Base-by-base conservation (phyloP, 2,329 filamentous ascomycete species). In the Diaporthe citri region DNA sequence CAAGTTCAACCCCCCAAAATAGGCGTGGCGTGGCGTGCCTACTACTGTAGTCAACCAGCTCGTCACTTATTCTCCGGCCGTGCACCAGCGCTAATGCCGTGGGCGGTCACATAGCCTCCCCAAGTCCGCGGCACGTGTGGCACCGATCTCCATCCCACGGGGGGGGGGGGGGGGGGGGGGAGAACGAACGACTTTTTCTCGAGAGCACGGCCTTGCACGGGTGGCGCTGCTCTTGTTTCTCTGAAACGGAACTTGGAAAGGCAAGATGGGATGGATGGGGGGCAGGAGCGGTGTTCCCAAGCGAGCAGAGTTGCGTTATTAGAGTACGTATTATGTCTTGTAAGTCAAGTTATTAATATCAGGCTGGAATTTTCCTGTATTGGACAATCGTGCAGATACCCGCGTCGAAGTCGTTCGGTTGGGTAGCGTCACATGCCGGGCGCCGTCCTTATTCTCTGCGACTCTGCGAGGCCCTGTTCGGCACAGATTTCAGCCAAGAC, bases 51-150 rank as follows among this genome's bases (percentile, higher is more conserved):
- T 39, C 13, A 28, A 28, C 34, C 34, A 69, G 64, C 64, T 55
- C 64, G 48, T 69, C 64, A 69, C 64, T 69, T 69, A 69, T 69
- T 69, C 64, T 69, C 64, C 64, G 64, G 64, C 64, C 64, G 64
- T 69, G 64, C 64, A 69, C 46, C 64, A 41, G 48, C 64, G 48
- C 64, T 69, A 69, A 69, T 69, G 64, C 64, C 64, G 48, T 20
- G 64, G 64, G 34, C 64, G 64, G 64, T 51, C 64, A 69, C 64
- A 41, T 41, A 66, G 48, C 39, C 39, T 67, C 8, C 15, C 48
- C 34, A 55, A 28, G 46, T 20, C 13, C 13, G 34, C 46, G 46
- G 64, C 64, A 41, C 64, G 64, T 67, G 46, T 52, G 31, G 64
- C 46, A 67, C 46, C 31, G 48, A 69, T 69, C 64, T 52, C 28